A percentile compares a stretch with the other conserved stretches of the same genome.
Conservation (phyloP, 352 stramenopile species). For the Globisporangium alternatum region DNA sequence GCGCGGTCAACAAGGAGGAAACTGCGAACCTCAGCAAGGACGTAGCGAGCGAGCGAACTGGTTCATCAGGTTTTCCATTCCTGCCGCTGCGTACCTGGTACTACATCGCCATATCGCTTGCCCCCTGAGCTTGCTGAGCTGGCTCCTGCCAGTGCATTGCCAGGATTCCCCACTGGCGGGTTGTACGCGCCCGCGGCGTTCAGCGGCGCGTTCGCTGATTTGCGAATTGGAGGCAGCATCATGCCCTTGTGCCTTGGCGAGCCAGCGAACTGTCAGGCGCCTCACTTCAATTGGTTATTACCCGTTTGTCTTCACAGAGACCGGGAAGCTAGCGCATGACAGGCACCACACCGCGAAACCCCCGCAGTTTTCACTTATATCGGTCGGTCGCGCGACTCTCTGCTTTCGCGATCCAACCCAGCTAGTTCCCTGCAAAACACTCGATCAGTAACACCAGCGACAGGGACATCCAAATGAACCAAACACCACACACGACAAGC, state of each 20-base stretch:
- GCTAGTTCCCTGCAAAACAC: neutral
- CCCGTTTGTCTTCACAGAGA: no score
- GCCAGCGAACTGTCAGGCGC: no score
- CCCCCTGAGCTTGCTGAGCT: neutral
- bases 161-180: neutral
- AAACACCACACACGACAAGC: neutral
- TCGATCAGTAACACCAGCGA: neutral
- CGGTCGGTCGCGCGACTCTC: neutral
- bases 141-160: neutral
- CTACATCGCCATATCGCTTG: neutral
- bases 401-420: neutral
- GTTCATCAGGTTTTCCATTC: no score
- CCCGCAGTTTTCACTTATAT: neutral
- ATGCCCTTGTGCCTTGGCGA: slow-evolving; percentile 5
- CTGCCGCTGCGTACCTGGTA: neutral
- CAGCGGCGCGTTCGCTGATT: slow-evolving; percentile 22
- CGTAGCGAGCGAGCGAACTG: no score
- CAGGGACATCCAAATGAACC: neutral
- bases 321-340: neutral
- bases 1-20: no score
- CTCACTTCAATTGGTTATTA: no score
- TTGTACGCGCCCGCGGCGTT: neutral
- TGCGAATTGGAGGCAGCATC: slow-evolving; percentile 55
- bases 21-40: no score
- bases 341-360: neutral